Evolutionary conservation across 805 yeast species (phyloP).

Genomic region (Barnettozyma botsteinii): DNA sequence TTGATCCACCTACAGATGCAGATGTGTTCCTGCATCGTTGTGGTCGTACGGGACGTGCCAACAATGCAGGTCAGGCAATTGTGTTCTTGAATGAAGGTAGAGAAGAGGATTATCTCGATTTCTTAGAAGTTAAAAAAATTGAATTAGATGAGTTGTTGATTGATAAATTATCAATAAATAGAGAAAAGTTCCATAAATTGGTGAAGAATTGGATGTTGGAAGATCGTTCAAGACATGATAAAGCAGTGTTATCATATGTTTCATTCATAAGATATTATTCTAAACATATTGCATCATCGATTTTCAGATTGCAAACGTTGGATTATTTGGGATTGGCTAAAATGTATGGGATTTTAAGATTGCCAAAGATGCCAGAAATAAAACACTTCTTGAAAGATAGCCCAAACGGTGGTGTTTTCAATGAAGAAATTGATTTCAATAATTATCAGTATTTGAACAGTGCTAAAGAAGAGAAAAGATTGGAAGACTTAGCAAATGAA

Average conservation of each 20-base stretch:
- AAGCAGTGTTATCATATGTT: slow-evolving; percentile 73
- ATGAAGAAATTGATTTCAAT: slow-evolving; percentile 42
- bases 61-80: slow-evolving; percentile 72
- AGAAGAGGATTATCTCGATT: slow-evolving; percentile 77
- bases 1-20: slow-evolving; percentile 93
- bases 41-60: slow-evolving; percentile 95
- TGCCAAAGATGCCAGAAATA: slow-evolving; percentile 94
- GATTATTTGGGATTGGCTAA: slow-evolving; percentile 70
- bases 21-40: slow-evolving; percentile 88
- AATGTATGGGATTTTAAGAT: slow-evolving; percentile 71
- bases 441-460: slow-evolving; percentile 55
- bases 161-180: slow-evolving; percentile 8
- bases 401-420: slow-evolving; percentile 72
- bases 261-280: slow-evolving; percentile 79
- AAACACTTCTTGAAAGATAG: slow-evolving; percentile 42
- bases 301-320: slow-evolving; percentile 66
- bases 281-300: slow-evolving; percentile 83
- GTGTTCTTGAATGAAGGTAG: slow-evolving; percentile 67
- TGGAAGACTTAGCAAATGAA: slow-evolving; percentile 48
- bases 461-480: slow-evolving; percentile 56
- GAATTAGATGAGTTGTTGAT: slow-evolving; percentile 37
- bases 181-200: slow-evolving; percentile 15
- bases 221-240: slow-evolving; percentile 80
- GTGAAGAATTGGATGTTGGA: slow-evolving; percentile 50
- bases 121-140: slow-evolving; percentile 69